Conservation (phyloP, 495 filamentous ascomycete species). For the Podospora bellae-mahoneyi region DNA sequence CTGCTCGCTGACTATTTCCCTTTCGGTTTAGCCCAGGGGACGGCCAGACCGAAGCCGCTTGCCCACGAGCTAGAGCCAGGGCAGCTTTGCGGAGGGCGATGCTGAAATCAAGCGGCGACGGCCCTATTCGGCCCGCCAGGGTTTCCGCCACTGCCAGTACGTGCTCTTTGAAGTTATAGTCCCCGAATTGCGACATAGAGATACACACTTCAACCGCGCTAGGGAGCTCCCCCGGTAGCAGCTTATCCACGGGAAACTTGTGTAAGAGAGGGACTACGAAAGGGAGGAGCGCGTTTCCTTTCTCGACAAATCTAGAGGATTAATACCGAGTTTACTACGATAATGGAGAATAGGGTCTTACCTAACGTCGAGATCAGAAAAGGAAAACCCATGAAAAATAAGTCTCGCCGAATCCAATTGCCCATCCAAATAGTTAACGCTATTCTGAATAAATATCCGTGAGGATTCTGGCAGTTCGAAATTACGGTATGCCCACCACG, state of each 20-base stretch:
- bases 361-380: neutral
- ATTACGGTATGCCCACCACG: too few species aligned
- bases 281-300: neutral
- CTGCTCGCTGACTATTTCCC: neutral
- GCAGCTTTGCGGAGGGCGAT: neutral
- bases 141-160: neutral
- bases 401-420: neutral
- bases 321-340: neutral
- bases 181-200: neutral
- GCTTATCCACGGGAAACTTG: neutral
- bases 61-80: neutral
- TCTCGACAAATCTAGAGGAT: neutral
- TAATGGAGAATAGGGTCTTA: neutral
- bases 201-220: neutral
- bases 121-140: neutral
- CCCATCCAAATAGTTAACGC: neutral
- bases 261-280: neutral
- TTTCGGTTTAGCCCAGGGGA: neutral
- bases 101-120: neutral
- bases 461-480: too few species aligned
- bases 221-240: neutral
- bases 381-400: neutral
- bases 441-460: too few species aligned
- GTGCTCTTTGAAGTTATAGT: neutral
- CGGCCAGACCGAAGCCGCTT: neutral